Evolutionary conservation across 2,329 filamentous ascomycete genomes (phyloP).

Genomic region (Aspergillus sp.): DNA sequence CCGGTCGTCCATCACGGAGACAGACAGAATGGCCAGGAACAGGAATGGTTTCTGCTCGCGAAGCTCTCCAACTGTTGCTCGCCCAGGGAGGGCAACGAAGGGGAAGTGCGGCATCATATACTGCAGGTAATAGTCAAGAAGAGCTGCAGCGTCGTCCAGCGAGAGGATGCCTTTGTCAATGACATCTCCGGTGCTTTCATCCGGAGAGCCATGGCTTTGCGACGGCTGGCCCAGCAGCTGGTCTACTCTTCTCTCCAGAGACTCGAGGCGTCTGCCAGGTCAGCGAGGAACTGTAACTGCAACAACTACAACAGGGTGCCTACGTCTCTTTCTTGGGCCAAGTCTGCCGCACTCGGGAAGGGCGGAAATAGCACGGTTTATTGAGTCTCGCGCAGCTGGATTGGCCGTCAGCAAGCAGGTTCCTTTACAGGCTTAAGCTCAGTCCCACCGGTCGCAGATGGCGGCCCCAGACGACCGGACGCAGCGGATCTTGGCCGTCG

Average conservation of each 20-base stretch:
- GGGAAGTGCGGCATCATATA: conserved; percentile 40
- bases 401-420: not conserved
- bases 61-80: conserved; percentile 26
- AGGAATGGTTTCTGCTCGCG: conserved; percentile 34
- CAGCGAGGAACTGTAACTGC: not conserved
- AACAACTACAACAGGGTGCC: not conserved
- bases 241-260: conserved; percentile 13
- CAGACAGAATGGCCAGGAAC: conserved; percentile 34
- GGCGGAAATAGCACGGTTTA: conserved; percentile 17
- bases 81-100: conserved; percentile 33
- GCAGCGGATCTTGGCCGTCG: conserved; percentile 16
- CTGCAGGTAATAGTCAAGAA: conserved; percentile 33
- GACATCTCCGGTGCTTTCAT: conserved; percentile 14
- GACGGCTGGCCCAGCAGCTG: conserved; percentile 7
- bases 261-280: conserved; percentile 5
- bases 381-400: conserved; percentile 13
- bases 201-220: not conserved
- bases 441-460: conserved; percentile 15
- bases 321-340: conserved; percentile 10
- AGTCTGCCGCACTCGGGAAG: conserved; percentile 13
- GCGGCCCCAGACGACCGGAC: conserved; percentile 6
- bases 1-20: conserved; percentile 34
- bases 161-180: conserved; percentile 18
- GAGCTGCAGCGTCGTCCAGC: conserved; percentile 19
- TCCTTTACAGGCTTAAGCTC: not conserved